Evolutionary conservation across 352 stramenopile genomes (phyloP).

Genomic region (Peronospora tabacina): DNA sequence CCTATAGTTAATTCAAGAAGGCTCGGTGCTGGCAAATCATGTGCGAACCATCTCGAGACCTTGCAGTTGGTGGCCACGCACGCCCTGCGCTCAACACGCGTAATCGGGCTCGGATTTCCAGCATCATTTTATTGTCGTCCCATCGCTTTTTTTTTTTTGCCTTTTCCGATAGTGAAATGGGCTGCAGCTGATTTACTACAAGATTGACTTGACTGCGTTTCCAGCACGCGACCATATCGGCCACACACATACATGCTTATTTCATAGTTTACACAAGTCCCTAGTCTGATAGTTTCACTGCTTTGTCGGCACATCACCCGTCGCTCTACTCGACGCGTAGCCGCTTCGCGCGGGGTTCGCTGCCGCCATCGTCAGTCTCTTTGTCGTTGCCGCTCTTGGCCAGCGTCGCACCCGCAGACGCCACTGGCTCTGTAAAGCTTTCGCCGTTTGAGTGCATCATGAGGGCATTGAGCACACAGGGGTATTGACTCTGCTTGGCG

Average conservation of each 20-base stretch:
- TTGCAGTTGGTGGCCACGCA: conserved; percentile 21
- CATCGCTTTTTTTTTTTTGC: conserved; percentile 3
- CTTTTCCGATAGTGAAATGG: neutral
- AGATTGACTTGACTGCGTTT: neutral
- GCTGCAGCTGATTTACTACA: neutral
- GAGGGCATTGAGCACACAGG: conserved; percentile 75
- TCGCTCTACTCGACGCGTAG: conserved; percentile 23
- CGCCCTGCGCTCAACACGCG: conserved; percentile 7
- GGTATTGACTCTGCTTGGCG: conserved; percentile 58
- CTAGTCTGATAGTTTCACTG: conserved; percentile 23
- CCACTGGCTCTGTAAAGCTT: conserved; percentile 36
- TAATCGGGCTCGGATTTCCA: conserved; percentile 11
- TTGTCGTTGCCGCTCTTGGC: conserved; percentile 36
- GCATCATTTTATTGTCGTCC: conserved; percentile 16
- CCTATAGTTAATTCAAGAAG: conserved; percentile 16
- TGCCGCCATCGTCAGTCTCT: conserved; percentile 13
- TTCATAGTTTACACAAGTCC: conserved; percentile 28
- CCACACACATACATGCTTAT: conserved; percentile 9
- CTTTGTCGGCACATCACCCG: neutral
- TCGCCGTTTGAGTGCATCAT: conserved; percentile 73
- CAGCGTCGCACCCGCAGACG: conserved; percentile 23
- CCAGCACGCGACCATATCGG: conserved; percentile 9
- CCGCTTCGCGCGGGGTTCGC: conserved; percentile 22
- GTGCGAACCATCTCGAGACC: conserved; percentile 9
- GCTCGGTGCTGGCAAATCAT: conserved; percentile 14